These are phyloP conservation scores for Volvox carteri DNA, from an alignment of 163 green algal species.

Conservation along the genomic window DNA sequence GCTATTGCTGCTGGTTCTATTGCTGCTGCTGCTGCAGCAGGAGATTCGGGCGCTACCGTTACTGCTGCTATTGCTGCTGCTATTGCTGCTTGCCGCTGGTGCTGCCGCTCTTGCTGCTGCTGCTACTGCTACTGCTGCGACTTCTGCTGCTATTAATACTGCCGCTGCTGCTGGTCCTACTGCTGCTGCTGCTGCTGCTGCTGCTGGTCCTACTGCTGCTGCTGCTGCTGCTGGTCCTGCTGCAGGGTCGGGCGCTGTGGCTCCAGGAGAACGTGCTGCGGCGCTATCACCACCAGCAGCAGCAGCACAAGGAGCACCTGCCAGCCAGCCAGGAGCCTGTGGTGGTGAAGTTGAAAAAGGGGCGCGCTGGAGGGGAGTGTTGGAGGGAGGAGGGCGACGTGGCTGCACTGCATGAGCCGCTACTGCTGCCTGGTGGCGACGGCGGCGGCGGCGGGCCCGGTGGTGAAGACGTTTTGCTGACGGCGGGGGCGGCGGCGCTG, in stretches of 20 bases:
- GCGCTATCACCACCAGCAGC: not conserved
- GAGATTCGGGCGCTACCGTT: too few species aligned
- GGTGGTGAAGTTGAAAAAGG: not conserved
- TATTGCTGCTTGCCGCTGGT: too few species aligned
- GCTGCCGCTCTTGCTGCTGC: too few species aligned
- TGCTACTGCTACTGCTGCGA: too few species aligned
- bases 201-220: too few species aligned
- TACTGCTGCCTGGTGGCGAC: not conserved
- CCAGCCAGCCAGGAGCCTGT: not conserved
- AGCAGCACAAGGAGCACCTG: not conserved
- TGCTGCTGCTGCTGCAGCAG: too few species aligned
- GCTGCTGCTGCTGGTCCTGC: not conserved
- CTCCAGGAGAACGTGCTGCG: conserved; percentile 1
- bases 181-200: too few species aligned
- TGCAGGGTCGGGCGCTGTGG: conserved; percentile 11
- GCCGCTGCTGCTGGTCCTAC: too few species aligned
- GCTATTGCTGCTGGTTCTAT: too few species aligned
- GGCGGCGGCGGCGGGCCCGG: not conserved
- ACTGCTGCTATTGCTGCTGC: too few species aligned
- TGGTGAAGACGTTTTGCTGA: too few species aligned
- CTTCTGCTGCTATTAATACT: too few species aligned
- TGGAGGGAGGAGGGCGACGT: not conserved
- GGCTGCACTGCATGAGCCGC: not conserved
- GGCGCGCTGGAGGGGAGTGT: not conserved
- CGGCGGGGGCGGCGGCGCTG: not conserved